phyloP scores from a whole-genome alignment of 352 stramenopile species.

The Phytophthora boehmeriae region DNA sequence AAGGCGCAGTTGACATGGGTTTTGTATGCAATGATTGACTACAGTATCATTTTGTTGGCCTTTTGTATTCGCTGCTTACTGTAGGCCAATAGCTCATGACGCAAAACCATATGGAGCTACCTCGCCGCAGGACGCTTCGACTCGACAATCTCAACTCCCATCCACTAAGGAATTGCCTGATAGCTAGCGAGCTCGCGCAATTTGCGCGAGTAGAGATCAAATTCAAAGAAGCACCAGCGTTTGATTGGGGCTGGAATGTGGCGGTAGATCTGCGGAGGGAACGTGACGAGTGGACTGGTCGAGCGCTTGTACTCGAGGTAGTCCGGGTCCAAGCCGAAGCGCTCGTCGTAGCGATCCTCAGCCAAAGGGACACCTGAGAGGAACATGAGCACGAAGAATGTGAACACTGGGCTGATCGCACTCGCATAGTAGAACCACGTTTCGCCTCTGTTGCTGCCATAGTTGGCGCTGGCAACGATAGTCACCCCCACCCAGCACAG shows the following conservation, averaged over 20 bases:
- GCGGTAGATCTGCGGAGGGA: constrained; percentile 54
- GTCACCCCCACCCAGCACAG: constrained; percentile 84
- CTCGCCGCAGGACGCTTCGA: too few species aligned
- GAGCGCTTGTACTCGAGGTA: constrained; percentile 74
- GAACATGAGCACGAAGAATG: constrained; percentile 72
- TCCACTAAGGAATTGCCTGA: constrained; percentile 39
- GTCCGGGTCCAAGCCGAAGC: constrained; percentile 53
- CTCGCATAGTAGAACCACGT: constrained; percentile 57
- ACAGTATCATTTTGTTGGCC: too few species aligned
- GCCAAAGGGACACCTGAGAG: constrained; percentile 70
- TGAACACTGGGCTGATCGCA: constrained; percentile 54
- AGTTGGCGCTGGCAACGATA: constrained; percentile 46
- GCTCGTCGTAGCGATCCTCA: constrained; percentile 66
- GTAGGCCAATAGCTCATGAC: too few species aligned
- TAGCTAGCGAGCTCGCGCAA: constrained; percentile 43
- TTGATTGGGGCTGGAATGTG: constrained; percentile 44
- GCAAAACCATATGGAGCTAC: too few species aligned
- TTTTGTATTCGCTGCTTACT: too few species aligned
- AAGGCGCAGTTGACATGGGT: neutral
- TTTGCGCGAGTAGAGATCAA: constrained; percentile 61
- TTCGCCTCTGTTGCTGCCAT: constrained; percentile 31
- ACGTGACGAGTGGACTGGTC: constrained; percentile 62
- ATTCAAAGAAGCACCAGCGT: constrained; percentile 54
- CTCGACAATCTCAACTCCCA: too few species aligned
- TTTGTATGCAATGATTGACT: too few species aligned